phyloP scores from a whole-genome alignment of 2,329 filamentous ascomycete species.

The Verticillium nubilum region DNA sequence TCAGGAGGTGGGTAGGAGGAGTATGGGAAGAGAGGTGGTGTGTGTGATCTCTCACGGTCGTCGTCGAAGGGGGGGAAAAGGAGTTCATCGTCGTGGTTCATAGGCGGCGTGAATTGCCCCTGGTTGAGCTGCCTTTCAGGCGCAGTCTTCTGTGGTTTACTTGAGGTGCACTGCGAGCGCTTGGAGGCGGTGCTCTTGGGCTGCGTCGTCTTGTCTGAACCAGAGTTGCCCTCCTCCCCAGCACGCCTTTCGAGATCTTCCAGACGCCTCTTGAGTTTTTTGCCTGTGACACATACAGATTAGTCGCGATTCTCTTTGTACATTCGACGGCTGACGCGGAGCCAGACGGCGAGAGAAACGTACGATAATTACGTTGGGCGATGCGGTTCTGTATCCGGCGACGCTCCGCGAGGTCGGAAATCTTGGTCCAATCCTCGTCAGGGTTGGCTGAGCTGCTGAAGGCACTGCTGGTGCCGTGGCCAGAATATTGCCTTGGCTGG shows the following conservation, averaged over 20 bases:
- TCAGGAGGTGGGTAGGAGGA: constrained; percentile 63
- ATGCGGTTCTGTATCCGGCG: constrained; percentile 95
- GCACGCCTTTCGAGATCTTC: constrained; percentile 80
- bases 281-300: constrained; percentile 47
- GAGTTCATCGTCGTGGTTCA: constrained; percentile 57
- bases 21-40: constrained; percentile 65
- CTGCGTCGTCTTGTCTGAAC: constrained; percentile 29
- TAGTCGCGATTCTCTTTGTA: neutral
- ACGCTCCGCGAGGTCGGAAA: constrained; percentile 92
- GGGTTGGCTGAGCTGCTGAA: constrained; percentile 93
- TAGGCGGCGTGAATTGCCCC: constrained; percentile 56
- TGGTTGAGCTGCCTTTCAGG: constrained; percentile 35
- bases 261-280: constrained; percentile 86
- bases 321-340: neutral
- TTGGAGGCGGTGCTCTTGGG: constrained; percentile 43
- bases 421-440: constrained; percentile 99
- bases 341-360: constrained; percentile 4
- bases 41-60: constrained; percentile 64
- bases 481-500: constrained; percentile 61
- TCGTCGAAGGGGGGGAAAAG: constrained; percentile 58
- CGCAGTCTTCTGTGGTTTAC: constrained; percentile 21
- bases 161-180: constrained; percentile 20
- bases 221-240: constrained; percentile 44
- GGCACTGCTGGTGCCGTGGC: constrained; percentile 81
- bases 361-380: constrained; percentile 95